Evolutionary conservation across 441 rosid species (phyloP), one percentile per base, ranked within the genome.

Genomic region (Syzygium malaccense): DNA sequence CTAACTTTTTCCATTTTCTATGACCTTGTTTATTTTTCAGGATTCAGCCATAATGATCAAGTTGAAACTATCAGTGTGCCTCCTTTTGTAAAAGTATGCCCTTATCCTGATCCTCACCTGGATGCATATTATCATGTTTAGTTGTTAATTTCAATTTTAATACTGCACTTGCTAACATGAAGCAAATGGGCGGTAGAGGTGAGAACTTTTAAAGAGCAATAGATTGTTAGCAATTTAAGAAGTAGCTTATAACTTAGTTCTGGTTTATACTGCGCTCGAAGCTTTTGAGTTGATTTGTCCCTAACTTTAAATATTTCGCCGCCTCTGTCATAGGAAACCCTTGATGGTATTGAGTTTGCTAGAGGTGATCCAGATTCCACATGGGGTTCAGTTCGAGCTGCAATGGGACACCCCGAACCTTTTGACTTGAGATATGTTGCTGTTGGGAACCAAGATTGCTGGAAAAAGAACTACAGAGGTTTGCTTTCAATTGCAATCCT

Each of bases 321-420:
- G 28, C 88, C 54, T 86, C 71, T 51, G 68, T 92, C 91, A 85
- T 92, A 96, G 99, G 99, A 97, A 92, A 98, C 97, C 88, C 96
- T 97, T 86, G 99, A 97, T 88, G 96, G 99, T 79, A 91, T 96
- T 87, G 98, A 96, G 90, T 97, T 96, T 93, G 97, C 98, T 64
- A 91, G 94, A 91, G 99, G 98, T 88, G 95, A 93, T 90, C 86
- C 93, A 51, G 90, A 89, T 89, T 94, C 98, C 75, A 93, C 79
- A 45, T 97, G 99, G 98, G 99, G 98, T 86, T 92, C 97, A 15
- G 91, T 96, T 79, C 95, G 98, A 89, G 98, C 98, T 88, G 93
- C 94, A 57, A 95, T 97, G 98, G 99, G 99, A 92, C 98, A 96
- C 57, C 93, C 95, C n/a, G 93, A 96, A 85, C 99, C 99, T 60